Percentiles rank a stretch among this genome's conserved stretches.
phyloP scores from a whole-genome alignment of 441 rosid genomes.

The Erysimum cheiri region DNA sequence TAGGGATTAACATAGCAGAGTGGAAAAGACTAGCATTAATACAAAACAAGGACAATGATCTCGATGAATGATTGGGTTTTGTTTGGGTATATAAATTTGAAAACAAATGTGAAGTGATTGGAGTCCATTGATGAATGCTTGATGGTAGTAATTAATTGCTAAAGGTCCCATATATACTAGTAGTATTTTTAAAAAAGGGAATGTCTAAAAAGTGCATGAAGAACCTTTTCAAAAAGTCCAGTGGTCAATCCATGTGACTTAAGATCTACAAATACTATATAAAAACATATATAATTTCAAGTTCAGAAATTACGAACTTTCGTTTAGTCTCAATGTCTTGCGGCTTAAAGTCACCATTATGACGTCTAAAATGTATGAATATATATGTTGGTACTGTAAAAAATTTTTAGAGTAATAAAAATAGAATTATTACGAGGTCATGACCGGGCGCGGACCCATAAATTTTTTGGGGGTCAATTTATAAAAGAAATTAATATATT shows the following conservation, averaged over 20 bases:
- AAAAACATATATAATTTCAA: too few relatives aligned
- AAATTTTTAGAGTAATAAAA: neutral
- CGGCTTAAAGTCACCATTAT: neutral
- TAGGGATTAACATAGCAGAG: neutral
- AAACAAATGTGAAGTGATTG: neutral
- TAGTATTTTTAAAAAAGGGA: slow-evolving; percentile 10
- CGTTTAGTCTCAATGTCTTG: neutral
- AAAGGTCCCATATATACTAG: slow-evolving; percentile 31
- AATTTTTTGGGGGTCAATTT: too few relatives aligned
- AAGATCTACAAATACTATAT: slow-evolving; percentile 26
- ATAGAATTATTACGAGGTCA: neutral
- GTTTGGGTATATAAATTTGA: neutral
- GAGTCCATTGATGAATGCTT: slow-evolving; percentile 28
- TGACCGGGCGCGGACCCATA: too few relatives aligned
- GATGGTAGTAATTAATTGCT: slow-evolving; percentile 17
- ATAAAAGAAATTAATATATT: too few relatives aligned
- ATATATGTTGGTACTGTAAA: neutral
- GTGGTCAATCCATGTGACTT: slow-evolving; percentile 29
- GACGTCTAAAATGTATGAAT: neutral
- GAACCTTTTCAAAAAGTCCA: slow-evolving; percentile 38
- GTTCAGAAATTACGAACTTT: slow-evolving; percentile 2
- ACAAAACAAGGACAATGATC: neutral
- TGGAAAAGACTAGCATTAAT: neutral
- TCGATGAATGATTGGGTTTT: slow-evolving; percentile 11
- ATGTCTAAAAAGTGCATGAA: slow-evolving; percentile 40